Percentiles rank a stretch among this genome's conserved stretches.
Evolutionary conservation across 2,329 filamentous ascomycete genomes (phyloP).

Genomic region (Fusarium aywerte): DNA sequence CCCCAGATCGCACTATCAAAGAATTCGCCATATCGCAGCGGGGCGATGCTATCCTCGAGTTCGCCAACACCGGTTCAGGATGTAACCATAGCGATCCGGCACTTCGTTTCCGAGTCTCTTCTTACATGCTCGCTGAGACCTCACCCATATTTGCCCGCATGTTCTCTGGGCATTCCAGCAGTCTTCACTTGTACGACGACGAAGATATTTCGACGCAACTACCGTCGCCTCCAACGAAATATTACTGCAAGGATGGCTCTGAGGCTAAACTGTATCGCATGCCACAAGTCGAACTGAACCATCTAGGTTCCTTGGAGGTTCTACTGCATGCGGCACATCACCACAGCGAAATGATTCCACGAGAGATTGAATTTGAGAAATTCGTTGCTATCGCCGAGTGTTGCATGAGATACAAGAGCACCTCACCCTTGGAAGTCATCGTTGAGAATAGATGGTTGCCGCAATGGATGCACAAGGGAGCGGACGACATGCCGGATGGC

Average conservation of each 20-base stretch:
- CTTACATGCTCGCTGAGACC: conserved; percentile 60
- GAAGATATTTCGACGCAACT: conserved; percentile 52
- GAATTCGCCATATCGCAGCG: conserved; percentile 58
- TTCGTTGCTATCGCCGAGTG: conserved; percentile 65
- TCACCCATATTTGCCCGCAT: conserved; percentile 64
- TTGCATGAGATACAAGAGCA: conserved; percentile 62
- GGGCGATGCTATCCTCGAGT: conserved; percentile 64
- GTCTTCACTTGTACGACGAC: conserved; percentile 51
- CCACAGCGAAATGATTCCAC: conserved; percentile 59
- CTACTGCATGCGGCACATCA: conserved; percentile 64
- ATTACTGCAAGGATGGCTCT: conserved; percentile 56
- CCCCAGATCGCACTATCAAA: conserved; percentile 52
- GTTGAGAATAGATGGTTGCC: conserved; percentile 65
- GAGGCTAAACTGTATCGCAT: conserved; percentile 62
- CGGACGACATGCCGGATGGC: conserved; percentile 61
- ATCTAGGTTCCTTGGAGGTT: conserved; percentile 55
- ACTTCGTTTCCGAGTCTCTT: conserved; percentile 63
- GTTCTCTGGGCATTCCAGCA: conserved; percentile 52
- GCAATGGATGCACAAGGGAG: conserved; percentile 61
- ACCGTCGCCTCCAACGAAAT: conserved; percentile 51
- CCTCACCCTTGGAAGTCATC: conserved; percentile 60
- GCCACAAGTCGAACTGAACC: conserved; percentile 62
- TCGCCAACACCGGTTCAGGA: conserved; percentile 56
- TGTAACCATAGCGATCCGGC: conserved; percentile 51
- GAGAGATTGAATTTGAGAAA: conserved; percentile 58